Evolutionary conservation across 139 green algal genomes (phyloP), one percentile per base, ranked within the genome.

Genomic region (Coelastrella sp.): DNA sequence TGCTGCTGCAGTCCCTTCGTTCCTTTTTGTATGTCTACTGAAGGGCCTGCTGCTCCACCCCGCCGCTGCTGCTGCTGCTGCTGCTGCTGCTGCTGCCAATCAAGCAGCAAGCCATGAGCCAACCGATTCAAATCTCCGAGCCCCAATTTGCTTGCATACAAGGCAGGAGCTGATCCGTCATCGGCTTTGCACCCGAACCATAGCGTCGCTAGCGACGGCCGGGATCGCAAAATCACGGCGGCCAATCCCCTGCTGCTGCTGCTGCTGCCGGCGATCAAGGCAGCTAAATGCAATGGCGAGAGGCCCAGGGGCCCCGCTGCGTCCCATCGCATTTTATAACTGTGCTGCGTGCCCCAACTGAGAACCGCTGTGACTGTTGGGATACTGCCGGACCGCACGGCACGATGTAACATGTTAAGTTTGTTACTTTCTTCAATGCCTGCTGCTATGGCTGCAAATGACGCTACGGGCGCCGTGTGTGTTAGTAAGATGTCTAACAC

Each of bases 271-370:
- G 58, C 60, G 58, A 47, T 77, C 61, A 71, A 8, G 22, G 94
- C 94, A 3, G 91, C 85, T 59, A 96, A 86, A 86, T 96, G 94
- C 86, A 96, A 83, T 19, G 94, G 93, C 3, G 93, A 95, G 60
- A 96, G 61, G 66, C 94, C 94, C 22, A 85, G 71, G 4, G 92
- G 90, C 13, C 93, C 93, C 2, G 54, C 74, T 0, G 64, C 71
- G 71, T 93, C 93, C 64, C 89, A 90, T 10, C 73, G 74, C 78
- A 87, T 91, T n/a, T 20, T 60, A n/a, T 93, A 85, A 56, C 88
- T 76, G 61, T 89, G 82, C 81, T 60, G 73, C 54, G 81, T 86
- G 13, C 81, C 92, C 90, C 89, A 93, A 5, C 83, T 78, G 81
- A 95, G 86, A 61, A 95, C 73, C 23, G 77, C 89, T 0, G 57